Evolutionary conservation across 495 filamentous ascomycete genomes (phyloP), one percentile per base, ranked within the genome.

Genomic region (Aspergillus funiculosus): DNA sequence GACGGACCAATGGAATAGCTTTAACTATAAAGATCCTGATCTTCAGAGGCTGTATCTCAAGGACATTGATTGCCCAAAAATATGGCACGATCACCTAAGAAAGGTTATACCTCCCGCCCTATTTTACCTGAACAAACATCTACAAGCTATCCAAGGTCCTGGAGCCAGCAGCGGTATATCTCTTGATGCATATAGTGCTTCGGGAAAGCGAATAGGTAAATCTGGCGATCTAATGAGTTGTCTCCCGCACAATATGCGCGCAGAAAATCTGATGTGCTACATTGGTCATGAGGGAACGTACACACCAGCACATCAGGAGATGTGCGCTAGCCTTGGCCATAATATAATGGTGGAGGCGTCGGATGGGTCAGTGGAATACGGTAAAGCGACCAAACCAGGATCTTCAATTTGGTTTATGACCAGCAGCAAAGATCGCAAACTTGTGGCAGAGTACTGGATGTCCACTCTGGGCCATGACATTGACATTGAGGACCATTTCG

Each of bases 381-480:
- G 77, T 6, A 78, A 88, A 46, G 66, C 63, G 15, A 87, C 89
- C 49, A 84, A 77, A 46, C 79, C 82, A 0, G 91, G 92, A 1
- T 91, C 85, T 17, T 96, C 92, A 1, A 80, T 98, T 28, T 98
- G 92, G 92, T 92, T 97, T 53, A 95, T 98, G 92, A 96, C 91
- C 0, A 86, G 92, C 56, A 86, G 81, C 10, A 86, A 87, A 53
- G 91, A 98, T 54, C 85, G 92, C 0, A 79, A 86, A 46, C 67
- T 86, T 5, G 86, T 96, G 6, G 79, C 87, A 0, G 91, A 96
- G 52, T 96, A 95, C 60, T 98, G 92, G 75, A 72, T 90, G 27
- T 89, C 88, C 2, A 80, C 83, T 55, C 74, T 98, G 4, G 91
- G 91, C 3, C 92, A 98, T 58, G 89, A 98, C 54, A 87, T 97